Evolutionary conservation across 73 alveolate genomes (phyloP).

Genomic region (Paramecium sexaurelia): DNA sequence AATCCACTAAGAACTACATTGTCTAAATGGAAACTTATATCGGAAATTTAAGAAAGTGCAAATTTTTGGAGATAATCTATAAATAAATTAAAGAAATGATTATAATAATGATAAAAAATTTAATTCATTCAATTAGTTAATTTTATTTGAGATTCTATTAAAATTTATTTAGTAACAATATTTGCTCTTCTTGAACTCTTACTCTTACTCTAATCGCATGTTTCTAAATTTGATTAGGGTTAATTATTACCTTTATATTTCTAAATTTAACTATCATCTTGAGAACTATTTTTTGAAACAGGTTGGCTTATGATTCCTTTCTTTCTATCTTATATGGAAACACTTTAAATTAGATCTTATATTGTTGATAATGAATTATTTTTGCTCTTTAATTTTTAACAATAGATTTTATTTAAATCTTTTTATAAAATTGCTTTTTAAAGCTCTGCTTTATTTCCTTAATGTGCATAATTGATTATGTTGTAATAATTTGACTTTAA

Average conservation of each 20-base stretch:
- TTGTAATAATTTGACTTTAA: constrained; percentile 15
- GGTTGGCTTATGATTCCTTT: constrained; percentile 1
- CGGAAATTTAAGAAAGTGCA: neutral
- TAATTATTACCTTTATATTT: neutral
- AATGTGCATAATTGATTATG: neutral
- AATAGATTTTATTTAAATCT: neutral
- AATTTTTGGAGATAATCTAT: neutral
- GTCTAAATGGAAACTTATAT: neutral
- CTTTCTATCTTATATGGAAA: neutral
- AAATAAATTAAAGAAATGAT: neutral
- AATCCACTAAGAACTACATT: neutral
- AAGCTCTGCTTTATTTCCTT: neutral
- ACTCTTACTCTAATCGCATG: neutral
- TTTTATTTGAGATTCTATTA: neutral
- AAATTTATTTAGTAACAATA: neutral
- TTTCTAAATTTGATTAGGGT: neutral
- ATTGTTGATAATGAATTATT: constrained; percentile 23
- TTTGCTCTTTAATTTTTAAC: neutral
- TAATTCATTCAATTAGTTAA: neutral
- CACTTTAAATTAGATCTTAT: constrained; percentile 6
- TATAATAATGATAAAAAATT: neutral
- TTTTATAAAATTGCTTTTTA: neutral
- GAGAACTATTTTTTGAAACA: constrained; percentile 27
- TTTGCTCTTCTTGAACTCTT: constrained; percentile 16
- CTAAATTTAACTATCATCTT: neutral